Evolutionary conservation across 345 rosid genomes (phyloP).

Genomic region (Gossypium stocksii): DNA sequence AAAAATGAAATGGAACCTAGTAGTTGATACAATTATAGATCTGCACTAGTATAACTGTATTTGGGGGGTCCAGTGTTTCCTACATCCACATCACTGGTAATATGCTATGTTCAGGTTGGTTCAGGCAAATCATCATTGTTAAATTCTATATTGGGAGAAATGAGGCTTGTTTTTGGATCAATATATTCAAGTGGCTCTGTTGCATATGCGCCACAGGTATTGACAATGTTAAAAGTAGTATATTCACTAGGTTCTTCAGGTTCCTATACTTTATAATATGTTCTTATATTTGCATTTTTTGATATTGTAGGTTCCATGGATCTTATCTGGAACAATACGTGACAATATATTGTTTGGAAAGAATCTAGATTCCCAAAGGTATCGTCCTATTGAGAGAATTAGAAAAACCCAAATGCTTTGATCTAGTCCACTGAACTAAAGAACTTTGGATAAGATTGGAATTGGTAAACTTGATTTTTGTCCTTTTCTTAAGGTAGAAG

Average conservation of each 20-base stretch:
- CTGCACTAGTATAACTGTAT: neutral
- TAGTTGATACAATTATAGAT: neutral
- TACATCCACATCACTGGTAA: conserved; percentile 14
- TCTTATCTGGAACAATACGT: conserved; percentile 78
- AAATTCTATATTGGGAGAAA: conserved; percentile 69
- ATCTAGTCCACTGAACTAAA: neutral
- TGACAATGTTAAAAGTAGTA: neutral
- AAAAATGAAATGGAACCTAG: neutral
- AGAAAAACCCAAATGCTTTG: too few relatives aligned
- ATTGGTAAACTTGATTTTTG: neutral
- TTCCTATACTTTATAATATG: conserved; percentile 11
- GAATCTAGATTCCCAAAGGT: conserved; percentile 65
- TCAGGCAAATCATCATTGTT: conserved; percentile 93
- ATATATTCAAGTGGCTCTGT: conserved; percentile 48
- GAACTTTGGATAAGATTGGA: neutral
- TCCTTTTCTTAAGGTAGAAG: neutral
- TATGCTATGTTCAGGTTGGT: conserved; percentile 62
- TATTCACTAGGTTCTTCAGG: conserved; percentile 13
- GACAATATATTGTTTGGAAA: conserved; percentile 72
- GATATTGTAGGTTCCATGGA: conserved; percentile 77
- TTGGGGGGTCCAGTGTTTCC: neutral
- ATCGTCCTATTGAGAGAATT: conserved; percentile 3
- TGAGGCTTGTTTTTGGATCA: conserved; percentile 57
- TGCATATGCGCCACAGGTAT: conserved; percentile 92
- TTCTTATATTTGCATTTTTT: conserved; percentile 21